Percentiles rank a stretch among this genome's conserved stretches.
Conservation (phyloP, 1,284 basidiomycete species). For the Heterobasidion irregulare region DNA sequence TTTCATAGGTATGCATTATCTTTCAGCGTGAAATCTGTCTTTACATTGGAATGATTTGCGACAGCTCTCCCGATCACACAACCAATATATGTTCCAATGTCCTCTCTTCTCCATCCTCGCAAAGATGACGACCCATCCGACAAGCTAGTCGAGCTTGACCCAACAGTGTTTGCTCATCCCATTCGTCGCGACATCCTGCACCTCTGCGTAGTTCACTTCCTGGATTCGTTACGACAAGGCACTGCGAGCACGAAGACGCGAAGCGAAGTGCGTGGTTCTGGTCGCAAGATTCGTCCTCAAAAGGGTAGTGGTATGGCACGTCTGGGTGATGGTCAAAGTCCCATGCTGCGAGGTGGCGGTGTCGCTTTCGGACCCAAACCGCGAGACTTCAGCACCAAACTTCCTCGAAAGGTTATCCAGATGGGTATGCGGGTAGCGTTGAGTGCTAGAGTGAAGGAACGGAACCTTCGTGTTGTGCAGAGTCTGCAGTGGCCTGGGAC, state of each 20-base stretch:
- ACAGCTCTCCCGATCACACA: conserved; percentile 32
- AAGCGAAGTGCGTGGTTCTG: conserved; percentile 83
- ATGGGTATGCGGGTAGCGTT: conserved; percentile 91
- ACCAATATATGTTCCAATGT: conserved; percentile 53
- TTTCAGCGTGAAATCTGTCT: not conserved
- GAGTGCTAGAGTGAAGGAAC: conserved; percentile 73
- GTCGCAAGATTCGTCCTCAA: conserved; percentile 83
- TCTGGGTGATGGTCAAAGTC: conserved; percentile 82
- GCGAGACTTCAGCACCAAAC: conserved; percentile 84
- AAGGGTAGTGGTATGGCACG: conserved; percentile 91
- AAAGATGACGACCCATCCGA: conserved; percentile 30
- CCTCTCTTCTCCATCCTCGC: conserved; percentile 42
- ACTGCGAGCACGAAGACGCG: conserved; percentile 91
- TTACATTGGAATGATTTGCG: not conserved
- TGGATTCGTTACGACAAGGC: conserved; percentile 83
- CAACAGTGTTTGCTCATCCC: conserved; percentile 80
- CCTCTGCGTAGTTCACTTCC: conserved; percentile 85
- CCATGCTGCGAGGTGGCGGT: conserved; percentile 89
- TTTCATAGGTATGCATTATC: not conserved
- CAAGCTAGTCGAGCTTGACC: conserved; percentile 67
- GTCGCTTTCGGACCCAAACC: conserved; percentile 87
- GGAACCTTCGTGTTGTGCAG: conserved; percentile 68
- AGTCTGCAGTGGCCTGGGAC: conserved; percentile 62
- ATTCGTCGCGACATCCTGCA: conserved; percentile 91
- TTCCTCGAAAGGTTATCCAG: conserved; percentile 85